A percentile compares a stretch with the other conserved stretches of the same genome.
Conservation (phyloP, 1,284 basidiomycete species). For the Microbotryum silenes-acaulis region DNA sequence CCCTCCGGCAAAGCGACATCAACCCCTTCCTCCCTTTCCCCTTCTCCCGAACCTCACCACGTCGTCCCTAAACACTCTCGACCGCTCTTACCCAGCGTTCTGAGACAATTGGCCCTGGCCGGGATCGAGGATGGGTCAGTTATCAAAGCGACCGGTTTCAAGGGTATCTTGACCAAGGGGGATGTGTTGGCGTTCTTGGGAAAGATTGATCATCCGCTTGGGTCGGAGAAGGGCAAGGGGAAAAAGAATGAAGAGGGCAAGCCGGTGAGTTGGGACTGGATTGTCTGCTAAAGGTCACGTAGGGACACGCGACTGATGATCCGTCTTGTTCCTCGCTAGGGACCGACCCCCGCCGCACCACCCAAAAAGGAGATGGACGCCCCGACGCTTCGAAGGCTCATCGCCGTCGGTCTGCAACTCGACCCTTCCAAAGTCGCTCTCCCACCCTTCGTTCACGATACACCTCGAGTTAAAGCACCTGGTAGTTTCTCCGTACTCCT, state of each 20-base stretch:
- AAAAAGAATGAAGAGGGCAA: constrained; percentile 6
- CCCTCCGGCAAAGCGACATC: constrained; percentile 7
- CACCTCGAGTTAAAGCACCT: background rate
- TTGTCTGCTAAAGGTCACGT: background rate
- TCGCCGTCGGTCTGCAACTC: constrained; percentile 18
- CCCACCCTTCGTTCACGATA: background rate
- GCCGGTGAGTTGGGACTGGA: constrained; percentile 3
- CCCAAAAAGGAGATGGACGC: constrained; percentile 22
- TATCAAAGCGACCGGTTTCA: constrained; percentile 43
- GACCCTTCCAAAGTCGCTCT: background rate
- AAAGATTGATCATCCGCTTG: constrained; percentile 30
- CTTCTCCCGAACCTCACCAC: constrained; percentile 8
- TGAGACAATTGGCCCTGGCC: constrained; percentile 38
- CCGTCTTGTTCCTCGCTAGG: background rate
- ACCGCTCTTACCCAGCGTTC: constrained; percentile 40
- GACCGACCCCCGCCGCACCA: too few species aligned
- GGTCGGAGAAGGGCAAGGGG: constrained; percentile 22
- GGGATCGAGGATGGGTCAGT: constrained; percentile 36
- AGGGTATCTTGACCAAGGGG: constrained; percentile 44
- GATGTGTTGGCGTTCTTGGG: constrained; percentile 43
- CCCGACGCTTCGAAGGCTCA: constrained; percentile 15
- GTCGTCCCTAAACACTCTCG: constrained; percentile 16
- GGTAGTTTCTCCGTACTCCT: background rate
- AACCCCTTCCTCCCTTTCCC: background rate
- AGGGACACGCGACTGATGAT: background rate